These are phyloP conservation scores for Ilex aquifolium DNA, from an alignment of 257 asterid genomes.

Conservation along the genomic window DNA sequence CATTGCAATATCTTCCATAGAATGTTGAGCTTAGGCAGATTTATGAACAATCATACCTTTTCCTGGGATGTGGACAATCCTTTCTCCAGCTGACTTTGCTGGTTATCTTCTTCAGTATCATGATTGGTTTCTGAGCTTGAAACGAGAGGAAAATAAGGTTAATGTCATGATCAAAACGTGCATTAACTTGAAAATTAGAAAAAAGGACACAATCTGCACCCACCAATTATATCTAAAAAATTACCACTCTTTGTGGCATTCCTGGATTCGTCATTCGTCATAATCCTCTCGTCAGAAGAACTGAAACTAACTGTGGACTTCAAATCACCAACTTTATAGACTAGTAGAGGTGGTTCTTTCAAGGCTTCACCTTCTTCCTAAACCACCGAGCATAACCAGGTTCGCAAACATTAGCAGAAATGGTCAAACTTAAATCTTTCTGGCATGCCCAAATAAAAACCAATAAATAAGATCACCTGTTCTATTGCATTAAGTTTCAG, in stretches of 20 bases:
- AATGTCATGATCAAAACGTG: constrained; percentile 6
- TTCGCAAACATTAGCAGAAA: constrained; percentile 6
- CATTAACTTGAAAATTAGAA: background rate
- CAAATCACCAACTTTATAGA: constrained; percentile 53
- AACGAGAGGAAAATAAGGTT: constrained; percentile 3
- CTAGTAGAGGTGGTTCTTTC: constrained; percentile 57
- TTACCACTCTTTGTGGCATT: constrained; percentile 15
- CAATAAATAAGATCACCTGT: constrained; percentile 42
- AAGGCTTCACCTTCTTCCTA: constrained; percentile 54
- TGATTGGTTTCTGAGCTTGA: constrained; percentile 45
- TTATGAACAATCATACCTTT: constrained; percentile 32
- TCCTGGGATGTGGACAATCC: constrained; percentile 18
- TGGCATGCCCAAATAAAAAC: background rate
- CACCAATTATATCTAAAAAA: constrained; percentile 40
- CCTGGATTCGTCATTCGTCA: constrained; percentile 24
- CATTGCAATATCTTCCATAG: background rate
- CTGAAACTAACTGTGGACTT: constrained; percentile 31
- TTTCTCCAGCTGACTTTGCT: constrained; percentile 21
- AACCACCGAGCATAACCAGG: constrained; percentile 10
- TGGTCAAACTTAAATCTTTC: background rate
- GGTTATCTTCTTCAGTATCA: constrained; percentile 21
- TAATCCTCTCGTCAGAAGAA: constrained; percentile 25
- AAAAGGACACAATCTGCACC: constrained; percentile 15
- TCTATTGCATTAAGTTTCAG: constrained; percentile 51
- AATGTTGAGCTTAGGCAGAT: background rate